A percentile compares a stretch with the other conserved stretches of the same genome.
Conservation (phyloP, 2,329 filamentous ascomycete genomes). For the Phialocephala sp. region DNA sequence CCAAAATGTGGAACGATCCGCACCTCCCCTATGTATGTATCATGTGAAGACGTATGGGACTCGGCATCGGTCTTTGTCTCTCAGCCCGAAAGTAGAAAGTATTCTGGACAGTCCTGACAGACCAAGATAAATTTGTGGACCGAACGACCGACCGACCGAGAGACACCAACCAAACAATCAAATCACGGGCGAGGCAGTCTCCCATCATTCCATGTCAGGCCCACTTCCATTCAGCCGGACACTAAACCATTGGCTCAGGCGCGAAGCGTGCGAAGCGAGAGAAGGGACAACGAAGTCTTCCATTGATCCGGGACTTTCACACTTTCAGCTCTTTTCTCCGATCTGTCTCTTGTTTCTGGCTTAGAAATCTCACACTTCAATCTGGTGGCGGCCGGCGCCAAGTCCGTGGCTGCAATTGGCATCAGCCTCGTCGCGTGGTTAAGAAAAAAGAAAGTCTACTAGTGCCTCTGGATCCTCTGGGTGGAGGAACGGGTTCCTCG, state of each 20-base stretch:
- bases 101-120: background rate
- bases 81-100: background rate
- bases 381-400: background rate
- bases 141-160: background rate
- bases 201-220: too few relatives aligned
- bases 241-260: background rate
- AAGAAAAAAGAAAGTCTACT: too few relatives aligned
- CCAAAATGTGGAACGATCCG: background rate
- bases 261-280: too few relatives aligned
- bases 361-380: background rate
- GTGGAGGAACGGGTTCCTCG: too few relatives aligned
- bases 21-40: background rate
- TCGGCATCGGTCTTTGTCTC: too few relatives aligned
- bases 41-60: background rate
- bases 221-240: conserved; percentile 6
- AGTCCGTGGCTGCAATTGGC: background rate
- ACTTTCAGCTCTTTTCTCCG: background rate
- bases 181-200: too few relatives aligned
- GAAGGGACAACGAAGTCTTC: background rate
- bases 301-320: conserved; percentile 2
- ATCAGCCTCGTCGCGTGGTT: conserved; percentile 3
- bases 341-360: background rate
- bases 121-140: background rate
- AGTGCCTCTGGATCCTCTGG: too few relatives aligned
- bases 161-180: too few relatives aligned